phyloP scores from a whole-genome alignment of 192 early-diverging fungal genomes.

The Coemansia sp. region DNA sequence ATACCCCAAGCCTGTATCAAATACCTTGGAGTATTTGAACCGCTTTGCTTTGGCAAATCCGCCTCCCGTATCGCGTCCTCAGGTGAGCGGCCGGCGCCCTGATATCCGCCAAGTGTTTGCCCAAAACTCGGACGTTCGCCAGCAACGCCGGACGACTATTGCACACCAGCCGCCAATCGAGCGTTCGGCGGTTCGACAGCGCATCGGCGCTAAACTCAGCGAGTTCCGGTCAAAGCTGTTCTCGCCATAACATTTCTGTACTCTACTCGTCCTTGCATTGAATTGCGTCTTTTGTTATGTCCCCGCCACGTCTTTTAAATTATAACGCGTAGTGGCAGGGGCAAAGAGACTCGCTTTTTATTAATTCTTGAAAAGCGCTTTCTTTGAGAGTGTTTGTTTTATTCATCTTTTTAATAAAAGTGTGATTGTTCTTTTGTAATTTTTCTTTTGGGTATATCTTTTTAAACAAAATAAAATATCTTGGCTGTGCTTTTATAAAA shows the following conservation, averaged over 20 bases:
- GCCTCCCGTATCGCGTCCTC: background rate
- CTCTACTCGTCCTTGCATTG: background rate
- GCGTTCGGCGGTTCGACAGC: conserved; percentile 6
- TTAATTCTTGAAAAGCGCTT: background rate
- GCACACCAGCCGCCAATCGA: conserved; percentile 1
- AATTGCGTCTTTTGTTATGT: background rate
- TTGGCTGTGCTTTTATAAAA: background rate
- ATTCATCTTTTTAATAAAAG: background rate
- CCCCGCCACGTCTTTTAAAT: too few species aligned
- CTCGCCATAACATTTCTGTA: conserved; percentile 5
- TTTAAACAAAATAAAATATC: background rate
- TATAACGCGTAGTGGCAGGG: too few species aligned
- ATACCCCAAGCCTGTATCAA: background rate
- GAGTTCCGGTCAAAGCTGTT: conserved; percentile 17
- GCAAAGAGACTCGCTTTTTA: background rate
- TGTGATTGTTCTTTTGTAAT: background rate
- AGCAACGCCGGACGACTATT: conserved; percentile 5
- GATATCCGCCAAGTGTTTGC: conserved; percentile 12
- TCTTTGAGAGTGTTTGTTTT: background rate
- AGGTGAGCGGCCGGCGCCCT: conserved; percentile 7
- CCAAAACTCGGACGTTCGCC: background rate
- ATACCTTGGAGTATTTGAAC: background rate
- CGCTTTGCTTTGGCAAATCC: background rate
- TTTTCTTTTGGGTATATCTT: background rate
- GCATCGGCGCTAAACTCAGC: conserved; percentile 11